Evolutionary conservation across 345 rosid species (phyloP).

Genomic region (Lumnitzera littorea): DNA sequence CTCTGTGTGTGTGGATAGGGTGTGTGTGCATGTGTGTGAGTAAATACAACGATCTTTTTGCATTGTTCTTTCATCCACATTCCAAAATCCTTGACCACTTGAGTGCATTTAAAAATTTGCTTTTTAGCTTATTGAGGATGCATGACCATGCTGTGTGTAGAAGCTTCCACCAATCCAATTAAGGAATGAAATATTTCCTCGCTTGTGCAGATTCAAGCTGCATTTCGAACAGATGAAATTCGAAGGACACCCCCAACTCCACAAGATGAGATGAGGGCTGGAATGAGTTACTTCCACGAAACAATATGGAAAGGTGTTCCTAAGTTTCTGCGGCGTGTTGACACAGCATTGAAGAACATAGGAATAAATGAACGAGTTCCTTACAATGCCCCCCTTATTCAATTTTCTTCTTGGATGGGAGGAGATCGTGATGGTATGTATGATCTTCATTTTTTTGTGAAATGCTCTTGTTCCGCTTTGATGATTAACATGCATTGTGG

Average conservation of each 20-base stretch:
- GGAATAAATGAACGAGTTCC: constrained; percentile 93
- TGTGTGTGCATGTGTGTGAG: too few species aligned
- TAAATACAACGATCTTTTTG: background rate
- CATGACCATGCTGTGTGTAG: background rate
- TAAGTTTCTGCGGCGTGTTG: constrained; percentile 90
- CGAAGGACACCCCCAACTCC: constrained; percentile 97
- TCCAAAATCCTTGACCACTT: too few species aligned
- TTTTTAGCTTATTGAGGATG: too few species aligned
- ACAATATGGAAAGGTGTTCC: constrained; percentile 99
- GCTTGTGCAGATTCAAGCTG: constrained; percentile 84
- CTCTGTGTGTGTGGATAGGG: too few species aligned
- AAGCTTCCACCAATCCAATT: background rate
- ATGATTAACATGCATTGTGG: background rate
- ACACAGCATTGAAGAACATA: constrained; percentile 88
- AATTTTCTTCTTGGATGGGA: constrained; percentile 99
- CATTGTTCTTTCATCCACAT: too few species aligned
- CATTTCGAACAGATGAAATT: constrained; percentile 94
- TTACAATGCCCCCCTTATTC: constrained; percentile 95
- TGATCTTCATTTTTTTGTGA: constrained; percentile 2
- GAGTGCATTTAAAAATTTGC: too few species aligned
- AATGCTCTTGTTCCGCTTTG: background rate
- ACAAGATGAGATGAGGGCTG: constrained; percentile 99
- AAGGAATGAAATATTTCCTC: background rate
- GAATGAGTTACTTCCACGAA: constrained; percentile 98
- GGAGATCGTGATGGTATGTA: constrained; percentile 93